phyloP scores from a whole-genome alignment of 768 basidiomycete species.

The Mycena haematopus region DNA sequence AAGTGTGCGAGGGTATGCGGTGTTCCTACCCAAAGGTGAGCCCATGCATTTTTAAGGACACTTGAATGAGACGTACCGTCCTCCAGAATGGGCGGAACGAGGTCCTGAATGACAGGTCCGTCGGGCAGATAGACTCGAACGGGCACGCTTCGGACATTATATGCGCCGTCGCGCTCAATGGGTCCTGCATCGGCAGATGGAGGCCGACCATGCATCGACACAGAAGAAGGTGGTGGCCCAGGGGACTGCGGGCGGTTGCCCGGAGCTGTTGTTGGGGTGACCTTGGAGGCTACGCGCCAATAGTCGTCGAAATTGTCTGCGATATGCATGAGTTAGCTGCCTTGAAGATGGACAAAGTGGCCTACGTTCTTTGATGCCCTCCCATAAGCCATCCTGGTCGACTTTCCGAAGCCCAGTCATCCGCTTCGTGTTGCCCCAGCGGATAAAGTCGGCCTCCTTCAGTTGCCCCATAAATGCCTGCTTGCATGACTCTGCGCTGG shows the following conservation, averaged over 20 bases:
- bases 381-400: slow-evolving; percentile 97
- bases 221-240: slow-evolving; percentile 55
- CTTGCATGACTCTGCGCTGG: slow-evolving; percentile 86
- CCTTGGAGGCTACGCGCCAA: slow-evolving; percentile 92
- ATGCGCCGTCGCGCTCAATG: slow-evolving; percentile 81
- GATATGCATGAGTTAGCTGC: slow-evolving; percentile 8
- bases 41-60: background rate
- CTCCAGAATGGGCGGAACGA: slow-evolving; percentile 79
- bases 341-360: slow-evolving; percentile 27
- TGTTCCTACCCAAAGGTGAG: slow-evolving; percentile 53
- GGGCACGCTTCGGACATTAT: slow-evolving; percentile 87
- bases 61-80: slow-evolving; percentile 64
- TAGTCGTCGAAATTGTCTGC: slow-evolving; percentile 96
- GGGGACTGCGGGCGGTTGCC: slow-evolving; percentile 62
- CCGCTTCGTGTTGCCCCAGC: slow-evolving; percentile 95
- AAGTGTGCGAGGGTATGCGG: slow-evolving; percentile 73
- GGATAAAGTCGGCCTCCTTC: slow-evolving; percentile 96
- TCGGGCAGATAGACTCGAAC: slow-evolving; percentile 89
- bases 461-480: slow-evolving; percentile 94
- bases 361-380: slow-evolving; percentile 94
- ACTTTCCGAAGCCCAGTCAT: slow-evolving; percentile 89
- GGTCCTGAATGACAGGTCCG: slow-evolving; percentile 89
- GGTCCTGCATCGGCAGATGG: slow-evolving; percentile 64
- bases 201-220: slow-evolving; percentile 68
- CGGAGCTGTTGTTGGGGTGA: slow-evolving; percentile 81